phyloP scores from a whole-genome alignment of 2,329 filamentous ascomycete genomes.

The Microascus cirrosus region DNA sequence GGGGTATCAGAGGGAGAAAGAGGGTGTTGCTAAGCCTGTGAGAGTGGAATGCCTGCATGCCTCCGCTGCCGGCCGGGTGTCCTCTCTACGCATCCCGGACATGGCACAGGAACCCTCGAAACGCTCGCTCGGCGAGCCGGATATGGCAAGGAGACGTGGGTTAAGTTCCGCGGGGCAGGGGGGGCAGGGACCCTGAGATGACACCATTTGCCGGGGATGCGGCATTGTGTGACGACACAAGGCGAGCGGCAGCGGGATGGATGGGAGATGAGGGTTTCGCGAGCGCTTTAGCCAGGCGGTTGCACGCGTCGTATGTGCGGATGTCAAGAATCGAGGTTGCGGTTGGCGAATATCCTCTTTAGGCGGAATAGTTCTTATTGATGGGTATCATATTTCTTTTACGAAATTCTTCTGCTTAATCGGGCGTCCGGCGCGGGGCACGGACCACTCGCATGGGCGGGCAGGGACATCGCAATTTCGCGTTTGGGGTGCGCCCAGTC shows the following conservation, averaged over 20 bases:
- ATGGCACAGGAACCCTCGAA: too few relatives aligned
- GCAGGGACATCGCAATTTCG: background rate
- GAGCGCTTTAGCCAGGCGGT: background rate
- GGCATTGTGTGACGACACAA: background rate
- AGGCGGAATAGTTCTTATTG: background rate
- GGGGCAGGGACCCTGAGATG: background rate
- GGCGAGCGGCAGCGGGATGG: background rate
- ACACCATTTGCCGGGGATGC: background rate
- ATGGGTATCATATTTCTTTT: background rate
- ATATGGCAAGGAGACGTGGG: background rate
- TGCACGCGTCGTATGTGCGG: background rate
- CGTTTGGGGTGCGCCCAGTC: background rate
- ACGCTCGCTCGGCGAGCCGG: too few relatives aligned
- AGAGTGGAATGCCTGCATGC: too few relatives aligned
- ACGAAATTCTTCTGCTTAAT: background rate
- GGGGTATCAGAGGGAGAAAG: background rate
- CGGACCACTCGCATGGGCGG: background rate
- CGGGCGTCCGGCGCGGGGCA: background rate
- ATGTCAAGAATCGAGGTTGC: background rate
- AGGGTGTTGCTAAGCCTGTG: background rate
- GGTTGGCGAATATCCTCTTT: background rate
- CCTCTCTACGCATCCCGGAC: too few relatives aligned
- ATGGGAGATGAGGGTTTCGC: background rate
- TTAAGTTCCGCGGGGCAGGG: background rate
- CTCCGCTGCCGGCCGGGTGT: too few relatives aligned